Percentiles rank a stretch among this genome's conserved stretches.
Evolutionary conservation across 2,329 filamentous ascomycete species (phyloP).

Genomic region (Chaetomiaceae sp.): DNA sequence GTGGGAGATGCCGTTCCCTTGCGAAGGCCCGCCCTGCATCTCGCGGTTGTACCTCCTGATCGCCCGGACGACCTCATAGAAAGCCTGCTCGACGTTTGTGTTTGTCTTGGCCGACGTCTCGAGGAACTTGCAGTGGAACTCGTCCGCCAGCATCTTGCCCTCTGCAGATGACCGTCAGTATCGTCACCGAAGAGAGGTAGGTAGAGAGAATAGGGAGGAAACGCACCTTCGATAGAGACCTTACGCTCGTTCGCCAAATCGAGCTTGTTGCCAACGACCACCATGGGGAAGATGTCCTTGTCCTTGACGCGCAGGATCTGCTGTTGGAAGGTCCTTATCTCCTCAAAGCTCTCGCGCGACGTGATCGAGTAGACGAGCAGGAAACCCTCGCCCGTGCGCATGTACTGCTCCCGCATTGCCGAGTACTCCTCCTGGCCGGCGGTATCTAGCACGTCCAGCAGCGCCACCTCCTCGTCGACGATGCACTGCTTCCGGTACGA

Average conservation of each 20-base stretch:
- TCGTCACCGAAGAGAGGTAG: not conserved
- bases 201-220: too few relatives aligned
- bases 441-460: slow-evolving; percentile 96
- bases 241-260: slow-evolving; percentile 92
- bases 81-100: slow-evolving; percentile 97
- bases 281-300: slow-evolving; percentile 99
- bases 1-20: slow-evolving; percentile 61
- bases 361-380: slow-evolving; percentile 97
- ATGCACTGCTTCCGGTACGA: slow-evolving; percentile 99
- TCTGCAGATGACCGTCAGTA: slow-evolving; percentile 49
- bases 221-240: slow-evolving; percentile 84
- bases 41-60: slow-evolving; percentile 98
- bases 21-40: slow-evolving; percentile 80
- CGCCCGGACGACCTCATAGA: slow-evolving; percentile 97
- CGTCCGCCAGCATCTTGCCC: slow-evolving; percentile 78
- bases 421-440: slow-evolving; percentile 99
- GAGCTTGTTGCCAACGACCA: slow-evolving; percentile 98
- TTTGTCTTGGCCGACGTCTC: slow-evolving; percentile 98
- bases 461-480: slow-evolving; percentile 95
- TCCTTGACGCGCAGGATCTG: slow-evolving; percentile 98
- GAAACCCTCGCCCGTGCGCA: slow-evolving; percentile 98
- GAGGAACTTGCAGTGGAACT: slow-evolving; percentile 97
- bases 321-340: slow-evolving; percentile 98
- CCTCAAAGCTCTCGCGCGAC: slow-evolving; percentile 93
- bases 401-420: slow-evolving; percentile 99